phyloP scores from a whole-genome alignment of 176 grass and related monocot genomes.

The Lolium rigidum region DNA sequence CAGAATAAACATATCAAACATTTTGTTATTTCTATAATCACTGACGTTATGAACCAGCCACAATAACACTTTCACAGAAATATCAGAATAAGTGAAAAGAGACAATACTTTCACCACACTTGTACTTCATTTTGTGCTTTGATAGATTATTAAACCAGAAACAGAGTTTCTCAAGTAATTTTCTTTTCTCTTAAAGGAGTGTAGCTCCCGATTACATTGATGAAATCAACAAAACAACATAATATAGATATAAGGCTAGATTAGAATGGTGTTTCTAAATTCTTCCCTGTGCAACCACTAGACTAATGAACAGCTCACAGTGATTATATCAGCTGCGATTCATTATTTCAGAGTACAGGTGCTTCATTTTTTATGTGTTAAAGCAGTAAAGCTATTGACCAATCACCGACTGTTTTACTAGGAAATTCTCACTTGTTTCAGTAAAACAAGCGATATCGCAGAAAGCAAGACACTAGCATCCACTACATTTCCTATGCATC shows the following conservation, averaged over 20 bases:
- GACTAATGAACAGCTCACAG: background rate
- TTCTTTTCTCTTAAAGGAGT: background rate
- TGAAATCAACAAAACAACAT: background rate
- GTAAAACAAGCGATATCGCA: background rate
- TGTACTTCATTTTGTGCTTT: slow-evolving; percentile 6
- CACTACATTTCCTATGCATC: slow-evolving; percentile 10
- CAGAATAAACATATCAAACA: slow-evolving; percentile 21
- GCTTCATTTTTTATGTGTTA: background rate
- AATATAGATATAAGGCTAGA: background rate
- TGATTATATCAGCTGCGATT: background rate
- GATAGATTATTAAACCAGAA: slow-evolving; percentile 1
- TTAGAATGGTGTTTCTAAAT: slow-evolving; percentile 10
- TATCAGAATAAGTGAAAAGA: background rate
- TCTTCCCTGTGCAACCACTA: background rate
- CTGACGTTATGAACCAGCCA: background rate
- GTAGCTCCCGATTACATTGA: background rate
- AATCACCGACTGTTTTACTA: slow-evolving; percentile 16
- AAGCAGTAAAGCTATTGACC: slow-evolving; percentile 3
- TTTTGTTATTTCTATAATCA: slow-evolving; percentile 5
- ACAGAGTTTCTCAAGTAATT: background rate
- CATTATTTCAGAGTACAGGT: background rate
- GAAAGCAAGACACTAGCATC: background rate
- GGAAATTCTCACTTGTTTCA: slow-evolving; percentile 2
- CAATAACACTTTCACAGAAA: background rate
- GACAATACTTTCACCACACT: background rate